These are phyloP conservation scores for Wickerhamiella vanderwaltii DNA, from an alignment of 805 yeast species.

Conservation along the genomic window DNA sequence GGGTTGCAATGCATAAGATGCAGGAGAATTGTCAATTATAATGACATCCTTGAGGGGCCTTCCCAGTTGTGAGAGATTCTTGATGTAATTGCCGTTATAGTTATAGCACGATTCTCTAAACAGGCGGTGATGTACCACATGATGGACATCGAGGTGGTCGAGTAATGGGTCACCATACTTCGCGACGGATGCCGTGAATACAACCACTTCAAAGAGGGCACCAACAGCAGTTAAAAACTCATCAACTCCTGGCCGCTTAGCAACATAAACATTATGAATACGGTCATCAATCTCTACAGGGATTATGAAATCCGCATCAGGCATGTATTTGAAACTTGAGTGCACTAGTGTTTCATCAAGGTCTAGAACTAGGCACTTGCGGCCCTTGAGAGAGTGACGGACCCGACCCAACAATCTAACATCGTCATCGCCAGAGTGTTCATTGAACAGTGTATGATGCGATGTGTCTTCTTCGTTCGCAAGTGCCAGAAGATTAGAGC, in stretches of 20 bases:
- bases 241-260: constrained; percentile 96
- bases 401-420: constrained; percentile 43
- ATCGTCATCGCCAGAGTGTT: neutral
- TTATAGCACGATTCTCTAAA: constrained; percentile 91
- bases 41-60: constrained; percentile 77
- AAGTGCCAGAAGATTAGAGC: constrained; percentile 1
- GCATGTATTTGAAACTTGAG: constrained; percentile 79
- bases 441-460: neutral
- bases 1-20: constrained; percentile 95
- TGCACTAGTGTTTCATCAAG: constrained; percentile 95
- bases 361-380: constrained; percentile 83
- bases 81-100: constrained; percentile 89
- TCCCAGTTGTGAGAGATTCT: constrained; percentile 87
- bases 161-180: constrained; percentile 93
- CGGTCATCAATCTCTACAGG: constrained; percentile 95
- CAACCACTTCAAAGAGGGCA: constrained; percentile 82
- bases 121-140: constrained; percentile 74
- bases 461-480: constrained; percentile 4
- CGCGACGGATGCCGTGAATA: constrained; percentile 91
- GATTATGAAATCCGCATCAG: constrained; percentile 90
- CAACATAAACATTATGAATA: constrained; percentile 87
- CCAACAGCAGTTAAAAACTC: constrained; percentile 78
- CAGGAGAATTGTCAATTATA: constrained; percentile 94
- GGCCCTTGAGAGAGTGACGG: constrained; percentile 37
- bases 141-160: constrained; percentile 69